Base-by-base conservation (phyloP, 495 filamentous ascomycete genomes). In the Neurospora sp. region DNA sequence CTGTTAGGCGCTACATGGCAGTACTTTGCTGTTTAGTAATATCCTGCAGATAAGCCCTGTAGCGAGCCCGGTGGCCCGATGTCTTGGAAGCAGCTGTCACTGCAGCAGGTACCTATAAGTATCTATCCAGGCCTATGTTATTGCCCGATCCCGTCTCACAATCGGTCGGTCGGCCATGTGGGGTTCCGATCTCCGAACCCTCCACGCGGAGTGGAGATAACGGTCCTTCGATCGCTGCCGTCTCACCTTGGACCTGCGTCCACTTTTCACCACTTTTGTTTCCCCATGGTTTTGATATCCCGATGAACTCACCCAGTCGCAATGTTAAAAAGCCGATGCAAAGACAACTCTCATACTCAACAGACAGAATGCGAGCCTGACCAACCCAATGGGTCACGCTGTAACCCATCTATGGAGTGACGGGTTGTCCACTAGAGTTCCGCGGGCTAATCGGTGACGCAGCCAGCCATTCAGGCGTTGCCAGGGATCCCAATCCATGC, bases 381-480 rank as follows among this genome's bases (percentile, higher is more conserved):
- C 27, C 27, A 37, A 18, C 53, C 53, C 53, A 37, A 66, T 66
- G 53, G 46, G 53, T 14, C 53, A 66, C 53, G 53, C 27, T 61
- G 35, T 27, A 31, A 61, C 53, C 8, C 27, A 37, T 18, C 12
- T 66, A 66, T 66, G 53, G 27, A 66, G 27, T 35, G 53, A 66
- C 14, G 22, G 53, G 6, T 35, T 66, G 53, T 66, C 53, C 27
- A 14, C 12, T 66, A 18, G 6, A 16, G 14, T 35, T 18, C 53
- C 53, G 27, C 53, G 53, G 53, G 14, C 53, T 41, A 68, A 42
- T 72, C 53, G 71, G 68, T 72, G 71, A 72, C 71, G 71, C 71
- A 68, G 53, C 27, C 71, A 68, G 53, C 27, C 53, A 66, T 35
- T 18, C 14, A 35, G 27, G 16, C 12, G 14, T 37, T 66, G 53